A percentile compares a stretch with the other conserved stretches of the same genome.
These are phyloP conservation scores for Amylocystis lapponica DNA, from an alignment of 768 basidiomycete species.

Conservation along the genomic window DNA sequence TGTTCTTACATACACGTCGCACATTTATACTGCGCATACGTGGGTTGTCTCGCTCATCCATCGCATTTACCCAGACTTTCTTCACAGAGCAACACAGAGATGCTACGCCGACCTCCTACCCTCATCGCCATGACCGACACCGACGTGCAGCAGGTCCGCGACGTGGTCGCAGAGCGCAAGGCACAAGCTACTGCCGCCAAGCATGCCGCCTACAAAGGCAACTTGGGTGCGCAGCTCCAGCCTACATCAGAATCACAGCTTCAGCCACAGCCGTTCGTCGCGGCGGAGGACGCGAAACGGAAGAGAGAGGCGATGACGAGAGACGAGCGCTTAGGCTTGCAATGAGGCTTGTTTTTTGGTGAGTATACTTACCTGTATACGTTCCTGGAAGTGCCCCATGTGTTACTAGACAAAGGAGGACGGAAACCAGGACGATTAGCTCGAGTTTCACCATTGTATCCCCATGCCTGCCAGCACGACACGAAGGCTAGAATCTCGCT, in stretches of 20 bases:
- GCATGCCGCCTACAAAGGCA: neutral
- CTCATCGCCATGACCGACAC: constrained; percentile 69
- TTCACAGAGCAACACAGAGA: constrained; percentile 10
- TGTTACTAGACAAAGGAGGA: too few relatives aligned
- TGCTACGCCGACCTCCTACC: constrained; percentile 78
- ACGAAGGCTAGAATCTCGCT: too few relatives aligned
- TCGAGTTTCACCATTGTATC: too few relatives aligned
- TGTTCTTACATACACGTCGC: neutral
- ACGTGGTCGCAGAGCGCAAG: constrained; percentile 39
- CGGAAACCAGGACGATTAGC: too few relatives aligned
- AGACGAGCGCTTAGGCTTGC: constrained; percentile 30
- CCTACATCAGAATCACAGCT: neutral
- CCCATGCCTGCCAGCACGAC: too few relatives aligned
- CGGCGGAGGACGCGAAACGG: constrained; percentile 29
- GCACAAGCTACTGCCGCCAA: constrained; percentile 4
- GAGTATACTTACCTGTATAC: too few relatives aligned
- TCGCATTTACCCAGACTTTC: constrained; percentile 15
- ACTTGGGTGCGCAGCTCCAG: constrained; percentile 1
- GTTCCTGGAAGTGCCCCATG: too few relatives aligned
- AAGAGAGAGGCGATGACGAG: constrained; percentile 29
- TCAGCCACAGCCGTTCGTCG: constrained; percentile 16
- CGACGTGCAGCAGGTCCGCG: constrained; percentile 76
- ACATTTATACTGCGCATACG: too few relatives aligned
- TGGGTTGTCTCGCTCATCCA: too few relatives aligned
- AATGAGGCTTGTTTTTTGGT: neutral